Base-by-base conservation (phyloP, 1,284 basidiomycete species). In the Veloboletus limbatus region DNA sequence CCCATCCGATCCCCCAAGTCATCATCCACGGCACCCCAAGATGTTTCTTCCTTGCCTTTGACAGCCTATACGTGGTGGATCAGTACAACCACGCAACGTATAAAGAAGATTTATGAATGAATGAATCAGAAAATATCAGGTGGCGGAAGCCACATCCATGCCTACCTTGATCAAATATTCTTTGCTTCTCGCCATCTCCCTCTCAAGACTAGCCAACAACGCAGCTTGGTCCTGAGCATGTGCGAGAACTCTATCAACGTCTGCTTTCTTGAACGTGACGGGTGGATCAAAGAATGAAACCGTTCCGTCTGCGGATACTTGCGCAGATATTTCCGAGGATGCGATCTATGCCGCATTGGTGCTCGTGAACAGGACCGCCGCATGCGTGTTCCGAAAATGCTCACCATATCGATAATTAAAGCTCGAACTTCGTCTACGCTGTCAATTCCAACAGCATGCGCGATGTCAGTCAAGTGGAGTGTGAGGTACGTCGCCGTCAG, bases 401-500 rank as follows among this genome's bases (percentile, higher is more conserved):
- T 27, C 51, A 90, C 88, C 85, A 92, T 91, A 59, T 75, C 78
- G 6, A 85, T 58, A 25, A 92, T 68, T 35, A 89, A 60, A 5
- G 67, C 67, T 24, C 80, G 73, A 10, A 87, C 80, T 32, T 76
- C 75, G 24, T 75, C 76, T 46, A 78, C 70, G 30, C 62, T 74
- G 4, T 76, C 69, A 31, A 84, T 75, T 25, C 77, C 79, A 35
- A 88, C 74, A 10, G 75, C 73, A 20, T 71, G 71, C 4, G 77
- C 84, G 42, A 93, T 85, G 50, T 91, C 86, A 0, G 69, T 62
- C 7, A 93, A 68, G 18, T 82, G 75, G 7, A 92, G 75, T 0
- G 85, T 85, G 33, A 89, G 75, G 58, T 91, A 93, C 6, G 88
- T 90, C 41, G 77, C 76, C 0, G 84, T 92, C 40, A 93, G 74